phyloP scores from a whole-genome alignment of 2,329 filamentous ascomycete species.

The Diaporthe helianthi region DNA sequence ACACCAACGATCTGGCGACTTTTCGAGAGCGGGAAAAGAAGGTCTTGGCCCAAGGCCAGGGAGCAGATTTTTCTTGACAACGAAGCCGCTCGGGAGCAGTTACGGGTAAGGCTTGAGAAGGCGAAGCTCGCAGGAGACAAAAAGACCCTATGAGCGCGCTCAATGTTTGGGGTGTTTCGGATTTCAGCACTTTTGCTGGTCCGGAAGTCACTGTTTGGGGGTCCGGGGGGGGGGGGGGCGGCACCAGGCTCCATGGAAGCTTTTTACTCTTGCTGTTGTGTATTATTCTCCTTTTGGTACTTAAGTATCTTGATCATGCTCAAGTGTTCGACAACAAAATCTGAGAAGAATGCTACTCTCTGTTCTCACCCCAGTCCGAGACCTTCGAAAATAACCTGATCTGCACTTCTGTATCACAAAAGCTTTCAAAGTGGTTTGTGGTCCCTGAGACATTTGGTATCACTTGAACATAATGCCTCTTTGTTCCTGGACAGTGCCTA shows the following conservation, averaged over 20 bases:
- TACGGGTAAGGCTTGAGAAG: background rate
- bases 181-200: background rate
- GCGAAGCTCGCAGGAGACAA: background rate
- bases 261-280: background rate
- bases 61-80: slow-evolving; percentile 12
- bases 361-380: too few species aligned
- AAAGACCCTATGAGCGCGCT: slow-evolving; percentile 1
- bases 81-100: background rate
- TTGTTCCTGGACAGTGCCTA: too few species aligned
- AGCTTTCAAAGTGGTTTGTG: too few species aligned
- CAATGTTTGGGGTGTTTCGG: background rate
- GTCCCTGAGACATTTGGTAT: too few species aligned
- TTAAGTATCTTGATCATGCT: background rate
- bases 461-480: too few species aligned
- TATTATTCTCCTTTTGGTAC: background rate
- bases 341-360: background rate
- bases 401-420: too few species aligned
- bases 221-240: too few species aligned
- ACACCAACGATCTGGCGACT: slow-evolving; percentile 29
- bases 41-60: slow-evolving; percentile 3
- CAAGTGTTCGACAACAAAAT: too few species aligned
- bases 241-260: too few species aligned
- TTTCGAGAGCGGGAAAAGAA: slow-evolving; percentile 26
- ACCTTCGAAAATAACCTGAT: background rate
- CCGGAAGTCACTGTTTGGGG: background rate